phyloP scores from a whole-genome alignment of 1,139 yeast species.

The Magnusiomyces paraingens region DNA sequence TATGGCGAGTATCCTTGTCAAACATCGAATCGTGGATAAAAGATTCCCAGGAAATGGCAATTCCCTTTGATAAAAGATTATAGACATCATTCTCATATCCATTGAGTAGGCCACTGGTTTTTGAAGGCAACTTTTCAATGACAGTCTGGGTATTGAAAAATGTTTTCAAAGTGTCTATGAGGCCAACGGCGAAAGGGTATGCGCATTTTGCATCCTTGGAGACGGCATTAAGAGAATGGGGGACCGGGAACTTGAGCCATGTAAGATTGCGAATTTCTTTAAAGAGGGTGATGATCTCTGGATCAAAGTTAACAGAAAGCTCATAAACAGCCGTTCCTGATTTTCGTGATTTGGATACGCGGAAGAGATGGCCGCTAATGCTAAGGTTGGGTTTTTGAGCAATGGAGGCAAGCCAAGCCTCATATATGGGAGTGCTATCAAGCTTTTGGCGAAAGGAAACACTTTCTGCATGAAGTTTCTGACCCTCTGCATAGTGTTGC shows the following conservation, averaged over 20 bases:
- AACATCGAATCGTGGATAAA: constrained; percentile 36
- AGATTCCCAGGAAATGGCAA: constrained; percentile 49
- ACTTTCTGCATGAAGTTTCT: constrained; percentile 49
- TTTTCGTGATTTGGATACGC: constrained; percentile 28
- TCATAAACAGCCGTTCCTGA: constrained; percentile 18
- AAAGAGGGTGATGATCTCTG: constrained; percentile 39
- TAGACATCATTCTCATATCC: constrained; percentile 37
- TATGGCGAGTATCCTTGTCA: constrained; percentile 36
- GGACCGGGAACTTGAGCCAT: constrained; percentile 53
- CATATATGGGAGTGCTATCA: constrained; percentile 40
- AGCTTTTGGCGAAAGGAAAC: constrained; percentile 41
- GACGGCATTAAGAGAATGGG: constrained; percentile 41
- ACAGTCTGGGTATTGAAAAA: constrained; percentile 25
- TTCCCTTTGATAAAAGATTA: constrained; percentile 30
- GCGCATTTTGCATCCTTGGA: constrained; percentile 44
- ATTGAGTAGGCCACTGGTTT: constrained; percentile 40
- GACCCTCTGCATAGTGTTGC: constrained; percentile 70
- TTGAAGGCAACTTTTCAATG: constrained; percentile 31
- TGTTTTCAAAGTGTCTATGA: constrained; percentile 45
- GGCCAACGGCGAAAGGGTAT: constrained; percentile 51
- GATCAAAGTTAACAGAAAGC: constrained; percentile 47
- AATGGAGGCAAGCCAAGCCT: constrained; percentile 41
- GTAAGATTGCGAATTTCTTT: constrained; percentile 50
- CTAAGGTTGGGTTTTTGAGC: constrained; percentile 22
- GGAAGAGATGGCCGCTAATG: constrained; percentile 39